Conservation (phyloP, 1,139 yeast species). For the Kodamaea arcana region DNA sequence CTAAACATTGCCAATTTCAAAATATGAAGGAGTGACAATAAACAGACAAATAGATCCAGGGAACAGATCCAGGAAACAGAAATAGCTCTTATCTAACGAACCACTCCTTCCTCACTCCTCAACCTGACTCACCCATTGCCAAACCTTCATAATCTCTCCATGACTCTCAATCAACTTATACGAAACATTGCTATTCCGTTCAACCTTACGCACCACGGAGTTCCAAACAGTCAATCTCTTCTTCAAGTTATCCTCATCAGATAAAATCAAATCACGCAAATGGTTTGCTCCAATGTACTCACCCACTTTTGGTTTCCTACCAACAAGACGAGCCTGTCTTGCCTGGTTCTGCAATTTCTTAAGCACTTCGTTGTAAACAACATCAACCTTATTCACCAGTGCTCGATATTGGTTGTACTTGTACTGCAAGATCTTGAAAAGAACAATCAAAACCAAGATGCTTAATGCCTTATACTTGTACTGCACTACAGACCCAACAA, state of each 20-base stretch:
- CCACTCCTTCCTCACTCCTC: neutral
- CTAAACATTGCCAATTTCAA: too few relatives aligned
- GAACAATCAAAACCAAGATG: constrained; percentile 16
- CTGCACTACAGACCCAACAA: constrained; percentile 45
- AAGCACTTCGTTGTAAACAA: constrained; percentile 41
- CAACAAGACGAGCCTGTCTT: constrained; percentile 22
- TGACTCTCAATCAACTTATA: constrained; percentile 62
- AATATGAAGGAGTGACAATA: too few relatives aligned
- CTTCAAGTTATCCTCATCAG: constrained; percentile 39
- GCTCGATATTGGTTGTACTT: constrained; percentile 30
- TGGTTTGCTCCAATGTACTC: constrained; percentile 71
- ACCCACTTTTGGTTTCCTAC: constrained; percentile 15
- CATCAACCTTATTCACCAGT: constrained; percentile 29
- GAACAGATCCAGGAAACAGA: too few relatives aligned
- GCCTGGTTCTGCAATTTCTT: constrained; percentile 43
- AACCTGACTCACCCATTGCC: constrained; percentile 72
- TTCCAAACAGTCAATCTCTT: constrained; percentile 59
- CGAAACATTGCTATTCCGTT: constrained; percentile 60
- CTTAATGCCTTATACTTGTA: constrained; percentile 37
- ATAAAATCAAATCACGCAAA: constrained; percentile 65
- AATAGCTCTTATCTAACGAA: too few relatives aligned
- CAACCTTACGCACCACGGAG: constrained; percentile 55
- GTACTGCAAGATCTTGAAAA: constrained; percentile 24
- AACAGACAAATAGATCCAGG: too few relatives aligned
- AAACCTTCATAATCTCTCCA: constrained; percentile 84